phyloP scores from a whole-genome alignment of 148 eudicot genomes.

The Chenopodium berlandieri region DNA sequence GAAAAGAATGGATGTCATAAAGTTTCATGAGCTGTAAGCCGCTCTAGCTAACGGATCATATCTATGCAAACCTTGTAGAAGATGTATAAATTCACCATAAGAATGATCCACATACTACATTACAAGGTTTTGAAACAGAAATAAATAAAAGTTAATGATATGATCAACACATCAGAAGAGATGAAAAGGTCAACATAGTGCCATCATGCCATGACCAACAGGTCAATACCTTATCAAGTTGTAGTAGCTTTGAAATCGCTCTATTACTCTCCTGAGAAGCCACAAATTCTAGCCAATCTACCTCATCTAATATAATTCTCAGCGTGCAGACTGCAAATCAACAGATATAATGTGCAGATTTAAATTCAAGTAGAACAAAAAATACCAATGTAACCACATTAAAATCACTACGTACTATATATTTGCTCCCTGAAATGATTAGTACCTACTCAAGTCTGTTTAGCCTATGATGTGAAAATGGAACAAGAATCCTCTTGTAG shows the following conservation, averaged over 20 bases:
- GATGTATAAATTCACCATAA: conserved; percentile 46
- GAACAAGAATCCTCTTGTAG: conserved; percentile 50
- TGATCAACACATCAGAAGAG: neutral
- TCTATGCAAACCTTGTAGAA: conserved; percentile 46
- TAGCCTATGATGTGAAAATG: conserved; percentile 52
- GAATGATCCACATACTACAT: conserved; percentile 62
- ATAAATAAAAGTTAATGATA: neutral
- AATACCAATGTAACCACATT: neutral
- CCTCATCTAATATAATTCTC: conserved; percentile 51
- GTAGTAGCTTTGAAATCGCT: conserved; percentile 44
- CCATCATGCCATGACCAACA: neutral
- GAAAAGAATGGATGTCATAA: conserved; percentile 37
- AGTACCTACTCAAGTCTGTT: conserved; percentile 46
- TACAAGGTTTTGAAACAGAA: conserved; percentile 34
- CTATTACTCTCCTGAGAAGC: conserved; percentile 46
- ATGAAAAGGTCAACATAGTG: too few species aligned
- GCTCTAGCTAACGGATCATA: conserved; percentile 33
- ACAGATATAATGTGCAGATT: neutral
- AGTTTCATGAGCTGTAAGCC: conserved; percentile 45
- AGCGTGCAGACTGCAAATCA: conserved; percentile 37
- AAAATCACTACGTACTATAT: neutral
- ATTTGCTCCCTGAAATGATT: neutral
- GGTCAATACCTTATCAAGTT: conserved; percentile 36
- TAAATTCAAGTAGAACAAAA: neutral
- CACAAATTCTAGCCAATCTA: conserved; percentile 47